Evolutionary conservation across 2,329 filamentous ascomycete species (phyloP).

Genomic region (Phaeophleospora eucalypticola): DNA sequence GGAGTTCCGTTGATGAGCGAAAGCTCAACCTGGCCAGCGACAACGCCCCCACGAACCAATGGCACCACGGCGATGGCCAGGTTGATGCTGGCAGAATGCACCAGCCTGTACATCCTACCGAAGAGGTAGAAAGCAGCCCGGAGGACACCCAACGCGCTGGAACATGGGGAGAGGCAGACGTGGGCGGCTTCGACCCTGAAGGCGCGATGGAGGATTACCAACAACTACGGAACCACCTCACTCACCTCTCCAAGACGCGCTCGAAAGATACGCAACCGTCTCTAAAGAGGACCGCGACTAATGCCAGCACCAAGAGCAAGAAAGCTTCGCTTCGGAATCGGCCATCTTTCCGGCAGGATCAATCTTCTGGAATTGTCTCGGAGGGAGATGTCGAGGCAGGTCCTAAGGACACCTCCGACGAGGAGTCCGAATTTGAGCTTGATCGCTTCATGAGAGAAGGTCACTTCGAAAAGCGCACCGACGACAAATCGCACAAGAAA

Average conservation of each 20-base stretch:
- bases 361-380: background rate
- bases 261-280: conserved; percentile 29
- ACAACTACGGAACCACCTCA: conserved; percentile 53
- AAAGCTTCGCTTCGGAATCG: conserved; percentile 3
- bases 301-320: conserved; percentile 26
- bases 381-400: conserved; percentile 7
- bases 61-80: conserved; percentile 22
- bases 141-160: conserved; percentile 38
- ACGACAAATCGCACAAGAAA: conserved; percentile 67
- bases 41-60: conserved; percentile 12
- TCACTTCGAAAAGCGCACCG: conserved; percentile 68
- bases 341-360: conserved; percentile 24
- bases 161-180: conserved; percentile 61
- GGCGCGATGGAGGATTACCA: conserved; percentile 59
- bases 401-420: conserved; percentile 43
- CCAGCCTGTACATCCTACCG: conserved; percentile 23
- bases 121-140: conserved; percentile 28
- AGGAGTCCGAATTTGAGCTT: conserved; percentile 61
- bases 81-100: conserved; percentile 20
- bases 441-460: conserved; percentile 68
- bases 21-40: conserved; percentile 4
- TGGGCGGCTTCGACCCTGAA: conserved; percentile 50
- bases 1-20: conserved; percentile 6
- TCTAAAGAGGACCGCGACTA: conserved; percentile 14
- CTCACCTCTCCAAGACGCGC: conserved; percentile 47